Evolutionary conservation across 805 yeast genomes (phyloP).

Genomic region (Ogataea parapolymorpha): DNA sequence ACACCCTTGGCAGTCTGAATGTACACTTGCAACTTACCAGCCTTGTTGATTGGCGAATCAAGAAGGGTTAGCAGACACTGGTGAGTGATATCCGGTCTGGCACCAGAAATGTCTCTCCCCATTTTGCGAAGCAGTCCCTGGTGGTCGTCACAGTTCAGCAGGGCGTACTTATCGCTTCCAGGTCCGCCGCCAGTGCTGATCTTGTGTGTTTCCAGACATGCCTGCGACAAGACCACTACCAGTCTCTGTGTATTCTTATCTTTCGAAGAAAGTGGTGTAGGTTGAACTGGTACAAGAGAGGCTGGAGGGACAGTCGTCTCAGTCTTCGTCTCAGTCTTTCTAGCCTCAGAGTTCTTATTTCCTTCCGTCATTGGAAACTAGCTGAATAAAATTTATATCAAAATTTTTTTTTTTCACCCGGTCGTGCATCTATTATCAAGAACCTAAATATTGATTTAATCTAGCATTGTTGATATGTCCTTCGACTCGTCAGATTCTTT

Average conservation of each 20-base stretch:
- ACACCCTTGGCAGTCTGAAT: conserved; percentile 95
- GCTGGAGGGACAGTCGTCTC: conserved; percentile 43
- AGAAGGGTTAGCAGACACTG: conserved; percentile 91
- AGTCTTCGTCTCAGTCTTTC: conserved; percentile 23
- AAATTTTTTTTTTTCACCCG: conserved; percentile 2
- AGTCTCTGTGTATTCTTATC: conserved; percentile 86
- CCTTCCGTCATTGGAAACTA: conserved; percentile 7
- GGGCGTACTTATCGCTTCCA: conserved; percentile 86
- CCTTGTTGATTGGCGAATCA: conserved; percentile 98
- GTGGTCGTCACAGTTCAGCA: conserved; percentile 96
- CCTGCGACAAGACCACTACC: conserved; percentile 93
- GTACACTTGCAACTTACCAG: conserved; percentile 94
- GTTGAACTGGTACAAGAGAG: conserved; percentile 83
- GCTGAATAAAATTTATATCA: conserved; percentile 1
- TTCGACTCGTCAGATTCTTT: conserved; percentile 28
- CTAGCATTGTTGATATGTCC: conserved; percentile 5
- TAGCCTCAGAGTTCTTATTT: conserved; percentile 30
- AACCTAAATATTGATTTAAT: neutral
- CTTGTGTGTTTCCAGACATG: conserved; percentile 93
- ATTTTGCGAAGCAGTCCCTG: conserved; percentile 92
- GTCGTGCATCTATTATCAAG: conserved; percentile 8
- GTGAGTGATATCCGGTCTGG: conserved; percentile 98
- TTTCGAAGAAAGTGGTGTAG: conserved; percentile 72
- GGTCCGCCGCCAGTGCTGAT: conserved; percentile 69
- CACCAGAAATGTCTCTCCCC: conserved; percentile 97